Evolutionary conservation across 192 early-diverging fungal species (phyloP), one percentile per base, ranked within the genome.

Genomic region (Coemansia sp.): DNA sequence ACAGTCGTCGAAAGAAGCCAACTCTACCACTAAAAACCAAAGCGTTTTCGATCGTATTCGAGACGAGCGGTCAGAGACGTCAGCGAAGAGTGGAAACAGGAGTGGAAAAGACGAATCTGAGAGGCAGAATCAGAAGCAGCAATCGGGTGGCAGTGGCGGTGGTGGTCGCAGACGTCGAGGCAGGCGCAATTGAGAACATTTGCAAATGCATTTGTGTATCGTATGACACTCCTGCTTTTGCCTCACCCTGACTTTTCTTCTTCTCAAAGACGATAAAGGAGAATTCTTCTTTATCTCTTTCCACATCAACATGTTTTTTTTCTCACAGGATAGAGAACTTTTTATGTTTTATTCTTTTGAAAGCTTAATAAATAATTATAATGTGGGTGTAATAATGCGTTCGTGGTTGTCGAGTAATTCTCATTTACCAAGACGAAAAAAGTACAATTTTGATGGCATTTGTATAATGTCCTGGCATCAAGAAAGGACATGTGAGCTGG

Each of bases 1-100:
- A n/a, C 70, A 63, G 61, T 64, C 26, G 26, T 26, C 75, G 39
- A 53, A 37, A 37, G 44, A 39, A 12, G 48, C 41, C 5, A 56
- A 32, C 15, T 53, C 49, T 19, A 57, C 50, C 26, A 50, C 32
- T 47, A 74, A 71, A 54, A 38, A 56, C 11, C 74, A 67, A 47
- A 76, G 48, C 49, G 56, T 81, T 6, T 40, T 68, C 21, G 79
- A 81, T 32, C 79, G 79, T 6, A 58, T 81, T 9, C 52, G 62
- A 41, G 74, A 76, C 41, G 67, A 69, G n/a, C 79, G 70, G 43
- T 19, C 70, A 16, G 56, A 41, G 47, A 50, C 50, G 40, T 44
- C 16, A 61, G 37, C 26, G 26, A 26, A 26, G 26, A 26, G 39
- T 63, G 53, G 63, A 43, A 63, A 37, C 11, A 48, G 32, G 21